Conservation (phyloP, 2,329 filamentous ascomycete genomes). For the Fusarium scirpi region DNA sequence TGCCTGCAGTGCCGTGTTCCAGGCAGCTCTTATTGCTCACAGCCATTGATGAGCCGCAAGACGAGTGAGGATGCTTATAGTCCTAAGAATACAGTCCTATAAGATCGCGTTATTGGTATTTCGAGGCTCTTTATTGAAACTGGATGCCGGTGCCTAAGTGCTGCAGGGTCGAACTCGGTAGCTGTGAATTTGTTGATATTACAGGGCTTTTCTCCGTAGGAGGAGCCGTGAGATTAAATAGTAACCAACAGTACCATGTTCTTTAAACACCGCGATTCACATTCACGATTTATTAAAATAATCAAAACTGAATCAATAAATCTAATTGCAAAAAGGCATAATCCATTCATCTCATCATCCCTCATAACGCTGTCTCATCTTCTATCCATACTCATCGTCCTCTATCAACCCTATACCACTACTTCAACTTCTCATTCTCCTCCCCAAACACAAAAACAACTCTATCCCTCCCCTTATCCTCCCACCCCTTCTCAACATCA, state of each 20-base stretch:
- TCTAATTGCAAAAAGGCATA: too few relatives aligned
- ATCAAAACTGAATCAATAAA: not conserved
- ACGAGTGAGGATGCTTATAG: accelerated
- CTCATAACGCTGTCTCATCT: not conserved
- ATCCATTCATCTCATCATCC: not conserved
- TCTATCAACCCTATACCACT: not conserved
- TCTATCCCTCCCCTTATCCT: constrained; percentile 38
- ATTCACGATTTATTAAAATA: too few relatives aligned
- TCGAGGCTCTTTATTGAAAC: accelerated
- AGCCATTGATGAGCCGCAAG: not conserved
- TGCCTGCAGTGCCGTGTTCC: not conserved
- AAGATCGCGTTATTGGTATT: too few relatives aligned
- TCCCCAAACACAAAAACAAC: constrained; percentile 49
- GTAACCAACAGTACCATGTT: too few relatives aligned
- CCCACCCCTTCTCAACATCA: constrained; percentile 48
- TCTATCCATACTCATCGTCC: too few relatives aligned
- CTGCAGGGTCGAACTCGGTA: too few relatives aligned
- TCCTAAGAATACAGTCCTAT: not conserved
- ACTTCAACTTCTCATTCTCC: constrained; percentile 7
- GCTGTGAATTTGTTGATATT: accelerated
- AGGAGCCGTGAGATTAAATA: too few relatives aligned
- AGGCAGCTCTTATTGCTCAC: not conserved
- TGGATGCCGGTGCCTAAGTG: accelerated
- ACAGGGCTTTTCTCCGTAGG: accelerated
- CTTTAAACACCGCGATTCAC: too few relatives aligned